These are phyloP conservation scores for Heritiera littoralis DNA, from an alignment of 345 rosid genomes.

Conservation along the genomic window DNA sequence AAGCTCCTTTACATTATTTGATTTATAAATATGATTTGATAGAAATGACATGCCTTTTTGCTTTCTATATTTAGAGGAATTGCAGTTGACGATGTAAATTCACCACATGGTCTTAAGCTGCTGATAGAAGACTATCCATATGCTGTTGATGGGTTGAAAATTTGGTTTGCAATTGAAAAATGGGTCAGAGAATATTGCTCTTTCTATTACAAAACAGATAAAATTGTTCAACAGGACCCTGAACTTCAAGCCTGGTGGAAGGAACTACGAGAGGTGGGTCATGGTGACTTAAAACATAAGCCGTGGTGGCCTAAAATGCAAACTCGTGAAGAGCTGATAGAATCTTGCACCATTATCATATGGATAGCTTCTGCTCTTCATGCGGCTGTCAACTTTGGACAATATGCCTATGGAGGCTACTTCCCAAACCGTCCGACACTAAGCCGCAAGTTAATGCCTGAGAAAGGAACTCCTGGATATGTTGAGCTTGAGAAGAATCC, in stretches of 20 bases:
- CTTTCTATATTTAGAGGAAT: conserved; percentile 52
- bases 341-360: conserved; percentile 66
- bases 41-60: background rate
- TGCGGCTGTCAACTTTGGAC: conserved; percentile 87
- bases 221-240: conserved; percentile 50
- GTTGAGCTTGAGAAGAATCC: conserved; percentile 49
- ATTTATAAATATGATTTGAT: background rate
- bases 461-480: conserved; percentile 66
- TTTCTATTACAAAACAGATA: conserved; percentile 57
- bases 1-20: background rate
- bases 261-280: conserved; percentile 64
- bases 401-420: conserved; percentile 81
- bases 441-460: conserved; percentile 86
- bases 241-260: conserved; percentile 88
- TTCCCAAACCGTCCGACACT: conserved; percentile 80
- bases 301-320: conserved; percentile 77
- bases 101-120: conserved; percentile 53
- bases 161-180: conserved; percentile 73
- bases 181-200: conserved; percentile 75
- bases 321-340: conserved; percentile 47
- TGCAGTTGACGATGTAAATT: conserved; percentile 50
- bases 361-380: conserved; percentile 91
- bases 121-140: conserved; percentile 77
- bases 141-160: conserved; percentile 82
- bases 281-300: conserved; percentile 67